Conservation (phyloP, 805 yeast genomes). For the Suhomyces canberraensis region DNA sequence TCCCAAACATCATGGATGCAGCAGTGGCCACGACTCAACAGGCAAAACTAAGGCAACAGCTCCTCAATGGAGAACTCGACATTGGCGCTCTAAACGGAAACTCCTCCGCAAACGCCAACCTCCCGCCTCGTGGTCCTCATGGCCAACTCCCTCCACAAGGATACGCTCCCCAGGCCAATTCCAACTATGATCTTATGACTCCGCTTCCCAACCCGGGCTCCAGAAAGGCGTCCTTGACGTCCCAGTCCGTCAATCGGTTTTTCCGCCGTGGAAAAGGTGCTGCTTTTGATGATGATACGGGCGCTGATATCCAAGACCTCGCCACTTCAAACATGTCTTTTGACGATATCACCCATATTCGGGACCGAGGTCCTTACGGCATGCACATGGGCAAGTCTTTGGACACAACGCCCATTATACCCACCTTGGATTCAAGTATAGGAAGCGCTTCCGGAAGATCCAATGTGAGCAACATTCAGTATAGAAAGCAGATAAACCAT, state of each 20-base stretch:
- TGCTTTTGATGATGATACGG: constrained; percentile 36
- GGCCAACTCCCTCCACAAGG: background rate
- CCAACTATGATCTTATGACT: constrained; percentile 27
- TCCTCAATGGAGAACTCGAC: constrained; percentile 29
- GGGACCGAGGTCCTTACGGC: constrained; percentile 68
- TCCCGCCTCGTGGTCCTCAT: constrained; percentile 5
- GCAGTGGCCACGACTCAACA: constrained; percentile 5
- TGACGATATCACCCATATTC: constrained; percentile 59
- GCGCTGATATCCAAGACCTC: constrained; percentile 33
- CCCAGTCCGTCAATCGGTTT: constrained; percentile 40
- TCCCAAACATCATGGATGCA: constrained; percentile 7
- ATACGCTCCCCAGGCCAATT: constrained; percentile 8
- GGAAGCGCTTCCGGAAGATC: constrained; percentile 5
- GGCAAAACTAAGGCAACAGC: constrained; percentile 32
- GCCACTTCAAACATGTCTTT: constrained; percentile 48
- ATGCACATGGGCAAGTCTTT: constrained; percentile 30
- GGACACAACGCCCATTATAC: constrained; percentile 74
- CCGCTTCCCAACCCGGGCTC: constrained; percentile 19
- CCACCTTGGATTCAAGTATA: constrained; percentile 46
- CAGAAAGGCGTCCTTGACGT: constrained; percentile 37
- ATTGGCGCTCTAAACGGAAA: constrained; percentile 17
- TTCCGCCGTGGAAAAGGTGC: constrained; percentile 39
- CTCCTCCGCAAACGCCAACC: constrained; percentile 9
- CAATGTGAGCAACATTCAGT: constrained; percentile 49
- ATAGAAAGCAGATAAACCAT: constrained; percentile 66